These are phyloP conservation scores for Hyaloperonospora arabidopsidis DNA, from an alignment of 352 stramenopile genomes.

Conservation along the genomic window DNA sequence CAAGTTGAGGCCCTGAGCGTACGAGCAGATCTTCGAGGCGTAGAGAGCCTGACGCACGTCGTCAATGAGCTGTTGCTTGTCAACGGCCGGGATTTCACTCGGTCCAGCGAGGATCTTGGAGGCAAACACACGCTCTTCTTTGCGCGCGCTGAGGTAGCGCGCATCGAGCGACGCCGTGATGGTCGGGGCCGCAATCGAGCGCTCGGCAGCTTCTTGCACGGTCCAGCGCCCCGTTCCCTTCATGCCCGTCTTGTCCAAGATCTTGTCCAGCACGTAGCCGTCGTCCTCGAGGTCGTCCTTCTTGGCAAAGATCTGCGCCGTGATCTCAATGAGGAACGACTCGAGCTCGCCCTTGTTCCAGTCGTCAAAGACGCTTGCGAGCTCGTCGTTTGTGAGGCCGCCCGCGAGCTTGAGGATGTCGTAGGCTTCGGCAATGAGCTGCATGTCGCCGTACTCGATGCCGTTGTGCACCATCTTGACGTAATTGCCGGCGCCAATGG, in stretches of 20 bases:
- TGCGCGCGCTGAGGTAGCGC: constrained; percentile 93
- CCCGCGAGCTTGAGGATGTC: constrained; percentile 93
- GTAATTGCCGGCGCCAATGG: constrained; percentile 96
- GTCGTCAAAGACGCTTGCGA: constrained; percentile 90
- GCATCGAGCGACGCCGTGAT: constrained; percentile 96
- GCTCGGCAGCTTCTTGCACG: constrained; percentile 92
- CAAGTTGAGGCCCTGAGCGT: constrained; percentile 94
- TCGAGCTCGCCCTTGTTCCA: constrained; percentile 97
- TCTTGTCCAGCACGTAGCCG: constrained; percentile 90
- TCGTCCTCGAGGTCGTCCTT: constrained; percentile 91
- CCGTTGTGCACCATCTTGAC: constrained; percentile 99
- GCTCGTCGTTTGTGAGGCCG: constrained; percentile 87
- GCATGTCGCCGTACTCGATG: constrained; percentile 99
- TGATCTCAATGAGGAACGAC: constrained; percentile 99
- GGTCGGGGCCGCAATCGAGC: constrained; percentile 93
- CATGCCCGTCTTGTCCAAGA: constrained; percentile 98
- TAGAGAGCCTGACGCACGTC: constrained; percentile 96
- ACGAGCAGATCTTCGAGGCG: constrained; percentile 97
- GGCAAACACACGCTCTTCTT: constrained; percentile 92
- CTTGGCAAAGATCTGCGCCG: constrained; percentile 93
- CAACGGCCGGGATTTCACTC: constrained; percentile 85
- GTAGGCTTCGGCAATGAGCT: constrained; percentile 98
- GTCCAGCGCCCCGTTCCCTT: constrained; percentile 98
- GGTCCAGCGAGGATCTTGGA: constrained; percentile 91
- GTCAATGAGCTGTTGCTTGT: constrained; percentile 93